A percentile compares a stretch with the other conserved stretches of the same genome.
Conservation (phyloP, 1,284 basidiomycete species). For the Leccinum solheimii region DNA sequence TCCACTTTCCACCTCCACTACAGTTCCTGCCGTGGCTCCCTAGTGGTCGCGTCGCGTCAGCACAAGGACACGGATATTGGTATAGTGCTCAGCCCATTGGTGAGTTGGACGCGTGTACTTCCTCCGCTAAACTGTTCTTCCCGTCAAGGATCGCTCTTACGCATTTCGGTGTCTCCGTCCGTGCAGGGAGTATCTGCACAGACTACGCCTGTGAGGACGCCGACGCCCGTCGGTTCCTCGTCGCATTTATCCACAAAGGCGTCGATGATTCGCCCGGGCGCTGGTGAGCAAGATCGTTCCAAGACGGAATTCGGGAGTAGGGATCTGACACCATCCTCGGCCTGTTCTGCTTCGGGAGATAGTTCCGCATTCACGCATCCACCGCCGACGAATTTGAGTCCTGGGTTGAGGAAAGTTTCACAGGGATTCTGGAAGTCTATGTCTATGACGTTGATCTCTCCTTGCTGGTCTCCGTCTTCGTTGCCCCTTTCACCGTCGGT, state of each 20-base stretch:
- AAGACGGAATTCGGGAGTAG: too few species aligned
- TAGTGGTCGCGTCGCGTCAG: conserved; percentile 8
- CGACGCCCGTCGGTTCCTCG: conserved; percentile 3
- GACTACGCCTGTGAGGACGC: conserved; percentile 10
- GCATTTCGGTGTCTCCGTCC: not conserved
- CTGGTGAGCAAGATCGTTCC: too few species aligned
- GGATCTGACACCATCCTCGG: not conserved
- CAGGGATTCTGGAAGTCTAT: conserved; percentile 31
- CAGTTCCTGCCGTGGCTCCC: conserved; percentile 24
- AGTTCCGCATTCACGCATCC: conserved; percentile 4
- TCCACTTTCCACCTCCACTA: conserved; percentile 19
- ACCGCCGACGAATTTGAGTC: conserved; percentile 10
- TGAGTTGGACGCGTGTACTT: conserved; percentile 25
- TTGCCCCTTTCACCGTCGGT: conserved; percentile 20
- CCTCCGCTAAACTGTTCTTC: conserved; percentile 31
- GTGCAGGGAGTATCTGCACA: conserved; percentile 13
- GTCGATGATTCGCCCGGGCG: not conserved
- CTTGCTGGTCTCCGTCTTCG: conserved; percentile 25
- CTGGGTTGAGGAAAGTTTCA: conserved; percentile 22
- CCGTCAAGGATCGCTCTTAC: conserved; percentile 12
- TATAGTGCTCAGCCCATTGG: conserved; percentile 18
- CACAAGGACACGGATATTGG: conserved; percentile 28
- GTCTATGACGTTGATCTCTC: conserved; percentile 17
- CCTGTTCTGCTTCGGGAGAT: conserved; percentile 2
- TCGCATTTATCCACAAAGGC: conserved; percentile 4